These are phyloP conservation scores for Eudorina sp. DNA, from an alignment of 139 green algal species.

Conservation along the genomic window DNA sequence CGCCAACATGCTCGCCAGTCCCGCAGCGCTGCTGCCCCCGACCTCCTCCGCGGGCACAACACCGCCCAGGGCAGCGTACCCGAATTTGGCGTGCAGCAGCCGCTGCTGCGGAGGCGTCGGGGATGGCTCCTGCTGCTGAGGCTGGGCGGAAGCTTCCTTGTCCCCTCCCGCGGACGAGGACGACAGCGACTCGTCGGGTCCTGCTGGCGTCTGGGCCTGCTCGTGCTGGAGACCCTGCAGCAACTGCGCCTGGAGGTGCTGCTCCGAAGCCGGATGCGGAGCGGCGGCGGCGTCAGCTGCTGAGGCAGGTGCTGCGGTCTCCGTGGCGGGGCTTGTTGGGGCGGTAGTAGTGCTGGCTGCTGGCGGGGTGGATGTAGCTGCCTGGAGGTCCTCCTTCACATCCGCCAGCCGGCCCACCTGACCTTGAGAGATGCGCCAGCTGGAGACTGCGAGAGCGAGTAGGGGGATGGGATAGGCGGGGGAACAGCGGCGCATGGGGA, in stretches of 20 bases:
- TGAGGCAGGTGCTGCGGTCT: too few relatives aligned
- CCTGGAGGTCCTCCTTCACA: not conserved
- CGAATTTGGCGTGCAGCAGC: conserved; percentile 42
- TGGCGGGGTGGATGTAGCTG: not conserved
- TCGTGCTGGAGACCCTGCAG: not conserved
- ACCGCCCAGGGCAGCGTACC: conserved; percentile 54
- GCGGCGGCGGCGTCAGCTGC: too few relatives aligned
- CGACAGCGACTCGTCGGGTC: not conserved
- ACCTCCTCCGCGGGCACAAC: not conserved
- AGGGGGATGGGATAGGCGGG: not conserved
- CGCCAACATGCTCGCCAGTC: not conserved
- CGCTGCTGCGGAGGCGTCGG: not conserved
- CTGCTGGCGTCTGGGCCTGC: not conserved
- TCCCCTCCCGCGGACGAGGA: too few relatives aligned
- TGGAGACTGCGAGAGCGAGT: not conserved
- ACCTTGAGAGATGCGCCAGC: not conserved
- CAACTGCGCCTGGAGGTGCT: not conserved
- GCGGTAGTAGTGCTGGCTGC: too few relatives aligned
- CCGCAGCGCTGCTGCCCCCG: not conserved
- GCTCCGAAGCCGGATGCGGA: too few relatives aligned
- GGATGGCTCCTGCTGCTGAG: not conserved
- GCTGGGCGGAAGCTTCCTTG: too few relatives aligned
- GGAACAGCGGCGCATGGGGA: too few relatives aligned
- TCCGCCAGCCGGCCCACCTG: not conserved
- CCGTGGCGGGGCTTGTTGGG: too few relatives aligned